Base-by-base conservation (phyloP, 805 yeast species). In the Saccharomycopsis oosterbeekiorum region DNA sequence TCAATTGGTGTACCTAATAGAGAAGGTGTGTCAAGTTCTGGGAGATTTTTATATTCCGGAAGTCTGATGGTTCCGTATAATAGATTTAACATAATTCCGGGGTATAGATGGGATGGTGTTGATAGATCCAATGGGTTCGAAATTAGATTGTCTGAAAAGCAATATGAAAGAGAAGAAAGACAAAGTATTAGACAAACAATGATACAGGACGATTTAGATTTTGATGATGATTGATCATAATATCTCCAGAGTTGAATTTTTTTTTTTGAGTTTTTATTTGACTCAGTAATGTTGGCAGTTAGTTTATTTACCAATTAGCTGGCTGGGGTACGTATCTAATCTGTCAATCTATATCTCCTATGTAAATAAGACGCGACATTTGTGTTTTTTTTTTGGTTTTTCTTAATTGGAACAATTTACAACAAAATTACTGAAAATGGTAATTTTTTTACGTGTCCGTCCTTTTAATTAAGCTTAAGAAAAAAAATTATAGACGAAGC, bases 41-140 rank as follows among this genome's bases (percentile, higher is more conserved):
- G 90, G 0, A 70, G 88, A 53, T 83, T 80, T 55, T 70, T 80
- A 1, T 90, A 85, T 66, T 70, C 73, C 36, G 69, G 68, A 17
- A 41, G 64, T 9, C 53, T 47, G 53, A 59, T 59, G n/a, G 81
- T 72, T 60, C 83, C 89, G 0, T 81, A 81, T 21, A 92, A 92
- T 69, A 74, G 98, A 61, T 92, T 89, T 71, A 80, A 80, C 1
- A 84, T 92, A 14, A 73, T 74, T 4, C 96, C 97, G 0, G 97
- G 97, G 0, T 76, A 77, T 65, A 76, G 89, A 61, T 92, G 98
- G 98, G 96, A 89, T 71, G 97, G 97, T 0, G 84, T 92, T 1
- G 92, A 89, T 72, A 75, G 98, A 62, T 84, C 96, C 0, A 92
- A 86, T 69, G 97, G 97, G 2, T 92, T 88, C 72, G 98, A 92